Evolutionary conservation across 805 yeast species (phyloP), one percentile per base, ranked within the genome.

Genomic region (Suhomyces emberorum): DNA sequence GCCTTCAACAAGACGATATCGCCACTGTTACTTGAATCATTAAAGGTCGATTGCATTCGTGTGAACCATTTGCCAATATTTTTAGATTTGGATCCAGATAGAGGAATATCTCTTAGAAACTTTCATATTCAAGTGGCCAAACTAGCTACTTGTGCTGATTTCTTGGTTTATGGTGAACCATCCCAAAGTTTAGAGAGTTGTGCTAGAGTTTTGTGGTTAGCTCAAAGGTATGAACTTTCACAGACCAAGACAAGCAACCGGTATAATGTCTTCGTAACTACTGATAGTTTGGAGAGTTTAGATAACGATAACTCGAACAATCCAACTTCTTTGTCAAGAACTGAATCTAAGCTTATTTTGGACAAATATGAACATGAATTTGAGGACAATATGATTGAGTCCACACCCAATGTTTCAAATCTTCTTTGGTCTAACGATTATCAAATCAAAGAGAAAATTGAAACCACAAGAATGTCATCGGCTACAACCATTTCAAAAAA

Each of bases 121-220:
- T 89, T 88, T 58, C 88, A 85, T 52, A 77, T 84, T 38, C 98
- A 91, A 60, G 83, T 80, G 14, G 74, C 88, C n/a, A 88, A 88
- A 53, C 65, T 82, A 42, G 83, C 93, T 22, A 68, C 77, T 18
- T 68, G 88, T 7, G 72, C 93, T 0, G 95, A 86, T 52, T 75
- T 88, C 34, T 64, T 87, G 4, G 76, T 89, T n/a, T 91, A 88
- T 55, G 41, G 30, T 3, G 8, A 49, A 16, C 16, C 34, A 15
- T 20, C 15, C 14, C 10, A 21, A 7, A 12, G 35, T 21, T 9
- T 52, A 54, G 35, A 34, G 29, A 47, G 62, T 7, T 41, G 62
- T 21, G 59, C 63, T 1, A 43, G 72, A 22, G 37, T 68, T 3
- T 39, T 68, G 11, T 62, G 68, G 56, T 34, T 68, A 16, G 69